Conservation (phyloP, 495 filamentous ascomycete species). For the Penicillium pulvis region DNA sequence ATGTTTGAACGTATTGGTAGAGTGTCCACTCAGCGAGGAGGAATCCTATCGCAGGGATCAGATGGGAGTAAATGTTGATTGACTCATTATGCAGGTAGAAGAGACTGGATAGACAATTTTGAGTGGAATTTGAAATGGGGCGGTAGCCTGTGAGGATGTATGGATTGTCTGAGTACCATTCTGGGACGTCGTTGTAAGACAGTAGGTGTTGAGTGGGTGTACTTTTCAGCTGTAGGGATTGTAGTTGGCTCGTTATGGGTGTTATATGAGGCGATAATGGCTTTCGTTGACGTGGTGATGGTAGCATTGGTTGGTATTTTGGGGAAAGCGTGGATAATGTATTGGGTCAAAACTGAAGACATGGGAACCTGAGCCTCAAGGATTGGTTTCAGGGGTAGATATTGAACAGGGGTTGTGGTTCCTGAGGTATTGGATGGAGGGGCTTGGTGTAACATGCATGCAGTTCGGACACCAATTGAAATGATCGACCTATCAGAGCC, state of each 20-base stretch:
- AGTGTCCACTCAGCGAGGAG: conserved; percentile 23
- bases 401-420: not conserved
- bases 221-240: not conserved
- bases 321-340: not conserved
- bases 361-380: not conserved
- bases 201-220: not conserved
- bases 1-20: conserved; percentile 20
- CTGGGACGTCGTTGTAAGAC: conserved; percentile 28
- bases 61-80: conserved; percentile 39
- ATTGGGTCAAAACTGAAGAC: not conserved
- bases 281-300: not conserved
- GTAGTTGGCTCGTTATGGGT: no score
- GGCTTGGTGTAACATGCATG: not conserved
- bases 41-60: conserved; percentile 27
- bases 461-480: not conserved
- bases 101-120: conserved; percentile 32
- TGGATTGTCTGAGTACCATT: conserved; percentile 31
- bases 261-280: not conserved
- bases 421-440: not conserved
- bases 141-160: conserved; percentile 34
- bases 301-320: not conserved
- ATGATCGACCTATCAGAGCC: not conserved
- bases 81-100: conserved; percentile 38
- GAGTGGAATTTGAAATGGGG: conserved; percentile 32
- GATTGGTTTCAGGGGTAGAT: not conserved